phyloP scores from a whole-genome alignment of 805 yeast species.

The Hanseniaspora nectarophila region DNA sequence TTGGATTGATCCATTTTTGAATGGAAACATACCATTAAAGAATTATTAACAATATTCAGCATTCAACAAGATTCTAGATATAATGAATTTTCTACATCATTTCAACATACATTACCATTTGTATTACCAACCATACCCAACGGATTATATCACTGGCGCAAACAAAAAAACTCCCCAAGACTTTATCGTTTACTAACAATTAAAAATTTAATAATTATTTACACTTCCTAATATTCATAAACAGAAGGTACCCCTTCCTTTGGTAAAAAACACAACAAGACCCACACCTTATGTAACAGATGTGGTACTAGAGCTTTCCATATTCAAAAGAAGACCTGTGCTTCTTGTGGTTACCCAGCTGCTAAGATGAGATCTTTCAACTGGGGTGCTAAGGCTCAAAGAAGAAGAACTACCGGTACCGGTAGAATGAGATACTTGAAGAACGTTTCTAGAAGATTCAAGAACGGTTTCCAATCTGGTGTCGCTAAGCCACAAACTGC shows the following conservation, averaged over 20 bases:
- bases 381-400: conserved; percentile 99
- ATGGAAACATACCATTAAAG: too few relatives aligned
- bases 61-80: too few relatives aligned
- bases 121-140: not conserved
- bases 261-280: conserved; percentile 99
- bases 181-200: conserved; percentile 10
- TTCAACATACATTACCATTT: too few relatives aligned
- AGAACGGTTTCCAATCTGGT: conserved; percentile 96
- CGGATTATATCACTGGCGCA: not conserved
- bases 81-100: too few relatives aligned
- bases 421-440: conserved; percentile 98
- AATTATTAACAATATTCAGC: too few relatives aligned
- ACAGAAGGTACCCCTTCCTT: conserved; percentile 98
- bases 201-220: not conserved
- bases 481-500: conserved; percentile 56
- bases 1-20: too few relatives aligned
- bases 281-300: conserved; percentile 98
- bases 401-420: conserved; percentile 99
- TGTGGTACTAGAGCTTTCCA: conserved; percentile 99
- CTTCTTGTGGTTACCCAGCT: conserved; percentile 99
- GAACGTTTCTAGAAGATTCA: conserved; percentile 94
- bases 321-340: conserved; percentile 96
- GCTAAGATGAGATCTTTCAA: conserved; percentile 97
- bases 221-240: conserved; percentile 18
- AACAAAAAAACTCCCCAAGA: not conserved